phyloP scores from a whole-genome alignment of 257 asterid species.

The Solanum appendiculatum region DNA sequence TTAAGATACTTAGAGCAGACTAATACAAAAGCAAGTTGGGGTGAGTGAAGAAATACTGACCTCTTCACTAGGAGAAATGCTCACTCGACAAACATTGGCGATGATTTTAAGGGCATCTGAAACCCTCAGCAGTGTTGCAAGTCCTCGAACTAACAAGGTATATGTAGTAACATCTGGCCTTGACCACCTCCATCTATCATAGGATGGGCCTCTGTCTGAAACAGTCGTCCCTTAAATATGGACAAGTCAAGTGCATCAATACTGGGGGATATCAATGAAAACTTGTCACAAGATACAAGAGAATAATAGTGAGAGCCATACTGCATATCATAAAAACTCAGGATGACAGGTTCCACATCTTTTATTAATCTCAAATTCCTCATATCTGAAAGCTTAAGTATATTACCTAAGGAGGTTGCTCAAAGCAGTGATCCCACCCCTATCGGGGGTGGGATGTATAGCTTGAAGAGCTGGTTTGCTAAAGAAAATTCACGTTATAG shows the following conservation, averaged over 20 bases:
- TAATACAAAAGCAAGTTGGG: not conserved
- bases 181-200: conserved; percentile 83
- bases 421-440: not conserved
- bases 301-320: not conserved
- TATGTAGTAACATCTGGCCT: conserved; percentile 76
- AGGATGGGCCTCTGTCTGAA: conserved; percentile 28
- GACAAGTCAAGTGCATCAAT: not conserved
- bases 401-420: not conserved
- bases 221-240: conserved; percentile 20
- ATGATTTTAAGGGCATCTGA: conserved; percentile 74
- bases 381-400: not conserved
- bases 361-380: not conserved
- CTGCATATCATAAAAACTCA: not conserved
- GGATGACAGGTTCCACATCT: not conserved
- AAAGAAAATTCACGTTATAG: not conserved
- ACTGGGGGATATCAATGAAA: not conserved
- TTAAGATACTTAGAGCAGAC: not conserved
- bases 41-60: conserved; percentile 12
- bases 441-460: not conserved
- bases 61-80: conserved; percentile 83
- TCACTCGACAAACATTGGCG: conserved; percentile 72
- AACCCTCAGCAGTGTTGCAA: conserved; percentile 66
- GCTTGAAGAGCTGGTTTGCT: not conserved
- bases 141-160: conserved; percentile 53
- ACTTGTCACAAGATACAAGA: not conserved